These are phyloP conservation scores for Myxozyma kluyveri DNA, from an alignment of 805 yeast species.

Conservation along the genomic window DNA sequence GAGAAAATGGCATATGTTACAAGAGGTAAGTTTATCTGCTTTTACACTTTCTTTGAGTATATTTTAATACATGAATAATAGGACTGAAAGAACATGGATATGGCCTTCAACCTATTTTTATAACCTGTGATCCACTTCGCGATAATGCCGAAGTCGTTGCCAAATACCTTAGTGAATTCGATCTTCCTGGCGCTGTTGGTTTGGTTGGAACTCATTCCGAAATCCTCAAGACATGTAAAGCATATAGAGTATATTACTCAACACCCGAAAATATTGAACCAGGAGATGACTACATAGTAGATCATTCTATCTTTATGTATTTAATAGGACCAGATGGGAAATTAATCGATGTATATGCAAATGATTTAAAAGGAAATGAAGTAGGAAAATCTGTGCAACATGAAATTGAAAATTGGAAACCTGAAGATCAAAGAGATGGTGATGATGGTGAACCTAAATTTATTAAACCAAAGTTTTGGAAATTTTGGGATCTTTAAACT, in stretches of 20 bases:
- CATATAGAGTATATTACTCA: constrained; percentile 92
- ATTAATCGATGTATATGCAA: constrained; percentile 90
- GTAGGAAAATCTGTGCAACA: constrained; percentile 75
- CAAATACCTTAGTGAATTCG: constrained; percentile 83
- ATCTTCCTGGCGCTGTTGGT: constrained; percentile 74
- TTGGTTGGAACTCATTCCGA: constrained; percentile 88
- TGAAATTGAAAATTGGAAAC: constrained; percentile 72
- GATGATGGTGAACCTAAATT: constrained; percentile 17
- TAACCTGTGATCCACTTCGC: constrained; percentile 96
- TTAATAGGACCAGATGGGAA: constrained; percentile 93
- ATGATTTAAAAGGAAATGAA: constrained; percentile 76
- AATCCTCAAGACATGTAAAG: constrained; percentile 80
- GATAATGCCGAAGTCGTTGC: constrained; percentile 83
- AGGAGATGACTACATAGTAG: constrained; percentile 94
- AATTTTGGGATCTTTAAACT: constrained; percentile 17
- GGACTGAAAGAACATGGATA: constrained; percentile 55
- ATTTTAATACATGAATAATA: constrained; percentile 30
- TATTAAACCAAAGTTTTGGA: constrained; percentile 24
- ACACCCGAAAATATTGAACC: constrained; percentile 93
- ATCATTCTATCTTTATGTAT: constrained; percentile 95
- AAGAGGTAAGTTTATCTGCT: constrained; percentile 42
- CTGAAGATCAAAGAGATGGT: constrained; percentile 40
- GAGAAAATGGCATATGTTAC: constrained; percentile 80
- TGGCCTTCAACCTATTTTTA: constrained; percentile 77
- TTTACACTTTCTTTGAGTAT: neutral